Evolutionary conservation across 176 grass and related monocot species (phyloP).

Genomic region (Poa pratensis): DNA sequence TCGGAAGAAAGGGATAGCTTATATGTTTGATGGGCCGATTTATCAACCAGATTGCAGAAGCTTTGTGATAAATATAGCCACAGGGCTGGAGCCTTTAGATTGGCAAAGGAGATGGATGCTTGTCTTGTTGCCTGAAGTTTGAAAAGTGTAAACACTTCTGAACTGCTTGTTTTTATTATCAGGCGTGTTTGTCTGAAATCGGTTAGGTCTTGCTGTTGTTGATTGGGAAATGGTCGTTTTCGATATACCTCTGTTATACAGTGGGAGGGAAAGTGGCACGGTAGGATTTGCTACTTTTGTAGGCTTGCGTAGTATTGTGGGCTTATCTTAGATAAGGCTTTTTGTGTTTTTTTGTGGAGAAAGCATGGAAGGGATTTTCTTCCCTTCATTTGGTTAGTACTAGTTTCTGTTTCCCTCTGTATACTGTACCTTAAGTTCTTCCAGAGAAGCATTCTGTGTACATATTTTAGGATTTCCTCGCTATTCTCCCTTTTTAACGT

Average conservation of each 20-base stretch:
- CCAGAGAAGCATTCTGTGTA: not conserved
- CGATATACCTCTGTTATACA: not conserved
- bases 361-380: not conserved
- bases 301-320: not conserved
- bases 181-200: slow-evolving; percentile 1
- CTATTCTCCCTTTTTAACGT: not conserved
- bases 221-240: slow-evolving; percentile 21
- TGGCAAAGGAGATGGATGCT: not conserved
- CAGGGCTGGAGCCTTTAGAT: not conserved
- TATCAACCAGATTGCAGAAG: not conserved
- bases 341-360: not conserved
- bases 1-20: slow-evolving; percentile 2
- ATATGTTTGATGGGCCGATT: not conserved
- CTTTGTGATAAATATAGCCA: slow-evolving; percentile 11
- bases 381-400: not conserved
- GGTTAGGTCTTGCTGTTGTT: slow-evolving; percentile 12
- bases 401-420: not conserved
- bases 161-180: not conserved
- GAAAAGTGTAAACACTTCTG: not conserved
- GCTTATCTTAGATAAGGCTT: slow-evolving; percentile 1
- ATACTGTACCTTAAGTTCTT: not conserved
- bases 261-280: not conserved
- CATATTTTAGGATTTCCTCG: not conserved
- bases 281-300: slow-evolving; percentile 22
- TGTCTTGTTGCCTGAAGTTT: not conserved